These are phyloP conservation scores for Trypanosoma congolense DNA, from an alignment of 208 protist genomes.

Conservation along the genomic window DNA sequence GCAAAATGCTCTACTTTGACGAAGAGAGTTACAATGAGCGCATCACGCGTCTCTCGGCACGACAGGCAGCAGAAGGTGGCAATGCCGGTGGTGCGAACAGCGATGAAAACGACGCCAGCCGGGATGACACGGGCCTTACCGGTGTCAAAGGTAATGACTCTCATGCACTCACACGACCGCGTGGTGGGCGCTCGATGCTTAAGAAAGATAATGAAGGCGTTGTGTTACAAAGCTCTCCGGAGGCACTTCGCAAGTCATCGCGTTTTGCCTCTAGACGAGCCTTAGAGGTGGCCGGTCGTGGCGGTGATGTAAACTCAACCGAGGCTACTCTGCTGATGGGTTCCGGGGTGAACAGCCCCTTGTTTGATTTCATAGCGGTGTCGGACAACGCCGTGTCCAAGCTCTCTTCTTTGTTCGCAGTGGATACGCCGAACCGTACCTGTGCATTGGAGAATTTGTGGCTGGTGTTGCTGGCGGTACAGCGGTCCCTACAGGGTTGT, in stretches of 20 bases:
- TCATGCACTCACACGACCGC: conserved; percentile 8
- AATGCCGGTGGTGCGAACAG: neutral
- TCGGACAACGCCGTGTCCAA: conserved; percentile 14
- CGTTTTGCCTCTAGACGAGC: conserved; percentile 18
- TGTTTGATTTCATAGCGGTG: conserved; percentile 21
- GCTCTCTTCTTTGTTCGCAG: conserved; percentile 10
- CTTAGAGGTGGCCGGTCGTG: neutral
- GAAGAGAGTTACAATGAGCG: conserved; percentile 17
- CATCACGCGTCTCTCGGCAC: neutral
- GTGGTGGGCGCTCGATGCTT: conserved; percentile 23
- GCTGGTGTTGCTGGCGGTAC: conserved; percentile 10
- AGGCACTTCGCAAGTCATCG: conserved; percentile 11
- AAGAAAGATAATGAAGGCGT: conserved; percentile 20
- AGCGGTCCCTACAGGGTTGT: conserved; percentile 7
- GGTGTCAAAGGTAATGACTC: neutral
- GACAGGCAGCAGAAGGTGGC: neutral
- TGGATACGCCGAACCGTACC: conserved; percentile 7
- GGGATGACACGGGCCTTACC: neutral
- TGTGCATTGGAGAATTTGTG: conserved; percentile 14
- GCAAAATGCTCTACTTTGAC: conserved; percentile 25
- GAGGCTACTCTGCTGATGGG: neutral
- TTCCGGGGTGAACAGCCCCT: conserved; percentile 11
- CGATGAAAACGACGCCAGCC: neutral
- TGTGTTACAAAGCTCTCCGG: conserved; percentile 17
- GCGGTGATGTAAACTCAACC: neutral